Conservation (phyloP, 1,139 yeast species). For the Geotrichum candidum region DNA sequence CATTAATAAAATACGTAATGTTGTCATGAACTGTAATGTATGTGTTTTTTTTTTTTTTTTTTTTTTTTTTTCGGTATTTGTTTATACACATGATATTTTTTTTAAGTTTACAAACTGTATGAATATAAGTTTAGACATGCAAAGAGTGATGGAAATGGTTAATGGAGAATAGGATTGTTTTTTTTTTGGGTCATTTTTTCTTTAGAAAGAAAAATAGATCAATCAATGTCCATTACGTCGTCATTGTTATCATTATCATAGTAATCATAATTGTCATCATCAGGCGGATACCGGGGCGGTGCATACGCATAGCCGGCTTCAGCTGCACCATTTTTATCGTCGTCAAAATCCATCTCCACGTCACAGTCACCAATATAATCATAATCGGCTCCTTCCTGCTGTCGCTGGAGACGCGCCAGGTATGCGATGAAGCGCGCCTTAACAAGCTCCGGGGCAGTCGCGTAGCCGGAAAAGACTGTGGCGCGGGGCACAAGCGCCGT, state of each 20-base stretch:
- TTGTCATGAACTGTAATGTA: neutral
- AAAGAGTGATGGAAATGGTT: neutral
- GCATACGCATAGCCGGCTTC: neutral
- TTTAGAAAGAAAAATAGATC: neutral
- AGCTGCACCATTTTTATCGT: neutral
- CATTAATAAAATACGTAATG: neutral
- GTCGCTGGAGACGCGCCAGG: neutral
- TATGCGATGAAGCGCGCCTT: neutral
- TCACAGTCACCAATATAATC: neutral
- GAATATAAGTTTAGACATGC: neutral
- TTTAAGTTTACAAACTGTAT: too few relatives aligned
- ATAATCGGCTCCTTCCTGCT: neutral
- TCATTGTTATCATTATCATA: conserved; percentile 8
- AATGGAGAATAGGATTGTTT: neutral
- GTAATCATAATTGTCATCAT: neutral
- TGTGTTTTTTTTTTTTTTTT: neutral
- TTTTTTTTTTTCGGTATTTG: neutral
- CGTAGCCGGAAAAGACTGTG: neutral
- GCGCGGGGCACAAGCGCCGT: neutral
- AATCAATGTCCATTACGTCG: conserved; percentile 13
- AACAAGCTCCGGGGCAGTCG: neutral
- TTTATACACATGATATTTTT: too few relatives aligned
- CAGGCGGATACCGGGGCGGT: neutral
- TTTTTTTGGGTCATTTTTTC: neutral
- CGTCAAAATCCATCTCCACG: conserved; percentile 6